Evolutionary conservation across 305 asterid genomes (phyloP).

Genomic region (Solanum chacoense): DNA sequence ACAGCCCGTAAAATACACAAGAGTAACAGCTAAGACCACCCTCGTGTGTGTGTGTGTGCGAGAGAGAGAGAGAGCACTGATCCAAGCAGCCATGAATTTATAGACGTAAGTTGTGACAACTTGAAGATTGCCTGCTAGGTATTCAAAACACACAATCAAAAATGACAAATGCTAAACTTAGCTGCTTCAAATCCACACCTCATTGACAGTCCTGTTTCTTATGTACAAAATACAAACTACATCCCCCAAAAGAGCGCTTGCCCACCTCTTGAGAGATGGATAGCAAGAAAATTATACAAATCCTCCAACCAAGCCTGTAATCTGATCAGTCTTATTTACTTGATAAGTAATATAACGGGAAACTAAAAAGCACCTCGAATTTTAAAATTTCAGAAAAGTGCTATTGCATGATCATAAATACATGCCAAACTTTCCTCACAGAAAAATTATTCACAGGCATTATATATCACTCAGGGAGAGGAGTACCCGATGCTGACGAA

Average conservation of each 20-base stretch:
- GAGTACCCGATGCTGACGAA: constrained; percentile 1
- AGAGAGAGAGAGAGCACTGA: neutral
- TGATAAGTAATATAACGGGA: neutral
- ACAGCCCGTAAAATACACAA: neutral
- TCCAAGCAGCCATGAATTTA: neutral
- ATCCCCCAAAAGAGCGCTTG: neutral
- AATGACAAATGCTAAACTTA: neutral
- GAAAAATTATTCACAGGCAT: neutral
- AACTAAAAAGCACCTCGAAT: neutral
- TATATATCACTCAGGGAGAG: neutral
- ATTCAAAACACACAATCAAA: neutral
- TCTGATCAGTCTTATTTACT: neutral
- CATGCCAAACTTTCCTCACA: neutral
- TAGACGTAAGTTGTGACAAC: neutral
- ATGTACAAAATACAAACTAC: constrained; percentile 3
- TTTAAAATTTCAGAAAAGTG: neutral
- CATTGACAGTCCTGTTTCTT: neutral
- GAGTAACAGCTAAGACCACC: neutral
- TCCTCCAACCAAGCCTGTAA: neutral
- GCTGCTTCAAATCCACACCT: neutral
- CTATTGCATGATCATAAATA: neutral
- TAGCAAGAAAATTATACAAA: neutral
- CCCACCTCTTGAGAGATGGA: neutral
- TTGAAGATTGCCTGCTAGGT: neutral
- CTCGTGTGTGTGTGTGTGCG: accelerated